These are phyloP conservation scores for Saturnispora saitoi DNA, from an alignment of 805 yeast species.

Conservation along the genomic window DNA sequence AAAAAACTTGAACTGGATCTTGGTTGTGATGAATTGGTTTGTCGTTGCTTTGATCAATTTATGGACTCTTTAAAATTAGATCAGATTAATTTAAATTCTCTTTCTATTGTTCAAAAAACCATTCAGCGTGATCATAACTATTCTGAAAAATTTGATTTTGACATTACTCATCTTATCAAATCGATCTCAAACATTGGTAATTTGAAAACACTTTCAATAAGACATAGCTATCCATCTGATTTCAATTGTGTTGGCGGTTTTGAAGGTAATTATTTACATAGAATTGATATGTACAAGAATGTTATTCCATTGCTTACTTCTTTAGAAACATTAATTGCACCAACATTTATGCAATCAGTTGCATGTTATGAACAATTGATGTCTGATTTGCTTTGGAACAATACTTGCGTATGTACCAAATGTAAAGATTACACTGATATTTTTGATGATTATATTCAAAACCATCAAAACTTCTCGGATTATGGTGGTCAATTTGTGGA, in stretches of 20 bases:
- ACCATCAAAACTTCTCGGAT: slow-evolving; percentile 51
- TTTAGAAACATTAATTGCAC: slow-evolving; percentile 42
- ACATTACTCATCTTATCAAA: slow-evolving; percentile 35
- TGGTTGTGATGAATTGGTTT: slow-evolving; percentile 42
- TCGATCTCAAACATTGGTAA: slow-evolving; percentile 27
- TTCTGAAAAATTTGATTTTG: slow-evolving; percentile 47
- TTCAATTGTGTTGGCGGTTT: slow-evolving; percentile 55
- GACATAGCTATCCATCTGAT: slow-evolving; percentile 50
- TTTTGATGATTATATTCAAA: slow-evolving; percentile 53
- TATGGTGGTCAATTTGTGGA: slow-evolving; percentile 44
- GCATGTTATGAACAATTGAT: slow-evolving; percentile 64
- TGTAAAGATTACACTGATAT: slow-evolving; percentile 41
- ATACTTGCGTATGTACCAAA: slow-evolving; percentile 59
- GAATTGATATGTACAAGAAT: slow-evolving; percentile 42
- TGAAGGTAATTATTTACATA: slow-evolving; percentile 63
- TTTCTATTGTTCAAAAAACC: slow-evolving; percentile 30
- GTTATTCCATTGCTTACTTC: slow-evolving; percentile 38
- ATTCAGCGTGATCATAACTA: slow-evolving; percentile 35
- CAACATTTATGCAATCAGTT: slow-evolving; percentile 50
- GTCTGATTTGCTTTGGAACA: slow-evolving; percentile 60
- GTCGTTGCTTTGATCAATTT: slow-evolving; percentile 40
- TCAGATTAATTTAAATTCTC: slow-evolving; percentile 27
- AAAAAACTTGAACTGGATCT: slow-evolving; percentile 41
- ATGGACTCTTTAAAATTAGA: slow-evolving; percentile 19
- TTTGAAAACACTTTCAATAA: slow-evolving; percentile 38